Evolutionary conservation across 139 green algal genomes (phyloP).

Genomic region (Mesotaenium endlicherianum): DNA sequence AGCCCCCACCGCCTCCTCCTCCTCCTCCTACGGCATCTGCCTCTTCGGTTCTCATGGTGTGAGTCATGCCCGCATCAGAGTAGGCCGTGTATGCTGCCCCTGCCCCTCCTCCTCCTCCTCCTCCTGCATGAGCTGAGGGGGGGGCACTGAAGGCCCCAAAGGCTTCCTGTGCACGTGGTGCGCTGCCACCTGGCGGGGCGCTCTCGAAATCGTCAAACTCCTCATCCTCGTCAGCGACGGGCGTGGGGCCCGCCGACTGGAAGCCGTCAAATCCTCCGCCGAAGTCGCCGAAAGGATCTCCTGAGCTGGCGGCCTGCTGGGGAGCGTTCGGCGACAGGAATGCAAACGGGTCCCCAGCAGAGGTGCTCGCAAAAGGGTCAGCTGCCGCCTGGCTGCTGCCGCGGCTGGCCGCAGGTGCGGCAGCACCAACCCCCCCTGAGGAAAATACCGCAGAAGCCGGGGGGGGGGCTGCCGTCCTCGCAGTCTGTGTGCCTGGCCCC

Average conservation of each 20-base stretch:
- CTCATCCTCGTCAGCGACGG: not conserved
- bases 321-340: no score
- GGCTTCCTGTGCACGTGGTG: not conserved
- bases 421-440: not conserved
- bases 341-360: not conserved
- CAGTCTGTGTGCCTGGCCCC: no score
- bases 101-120: no score
- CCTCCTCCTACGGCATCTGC: no score
- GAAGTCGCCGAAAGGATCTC: not conserved
- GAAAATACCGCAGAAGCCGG: not conserved
- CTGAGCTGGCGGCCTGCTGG: not conserved
- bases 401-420: not conserved
- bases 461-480: not conserved
- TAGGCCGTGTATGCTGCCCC: no score
- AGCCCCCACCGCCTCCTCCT: no score
- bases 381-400: not conserved
- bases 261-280: slow-evolving; percentile 1
- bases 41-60: no score
- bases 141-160: not conserved
- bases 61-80: no score
- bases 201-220: not conserved
- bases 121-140: not conserved
- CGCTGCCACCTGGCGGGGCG: not conserved
- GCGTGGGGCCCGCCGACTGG: not conserved
- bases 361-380: not conserved